These are phyloP conservation scores for Verticillium nubilum DNA, from an alignment of 2,329 filamentous ascomycete genomes.

Conservation along the genomic window DNA sequence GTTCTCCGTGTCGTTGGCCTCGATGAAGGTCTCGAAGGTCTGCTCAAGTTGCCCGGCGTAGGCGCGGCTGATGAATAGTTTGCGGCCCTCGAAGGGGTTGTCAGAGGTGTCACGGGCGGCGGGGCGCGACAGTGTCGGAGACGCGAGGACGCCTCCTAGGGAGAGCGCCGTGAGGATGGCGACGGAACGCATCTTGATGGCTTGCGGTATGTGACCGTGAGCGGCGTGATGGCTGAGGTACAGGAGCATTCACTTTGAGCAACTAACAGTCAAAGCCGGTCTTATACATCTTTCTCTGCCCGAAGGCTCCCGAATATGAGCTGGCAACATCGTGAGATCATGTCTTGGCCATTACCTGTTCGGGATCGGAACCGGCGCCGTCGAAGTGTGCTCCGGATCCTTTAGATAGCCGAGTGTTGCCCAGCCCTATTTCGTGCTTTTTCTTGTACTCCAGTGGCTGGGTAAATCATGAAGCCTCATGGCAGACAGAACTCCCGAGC, in stretches of 20 bases:
- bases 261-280: too few relatives aligned
- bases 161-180: constrained; percentile 1
- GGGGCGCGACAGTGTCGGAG: not conserved
- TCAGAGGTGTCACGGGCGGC: not conserved
- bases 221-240: not conserved
- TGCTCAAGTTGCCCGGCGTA: constrained; percentile 31
- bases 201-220: not conserved
- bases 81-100: constrained; percentile 40
- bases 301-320: not conserved
- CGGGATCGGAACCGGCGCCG: not conserved
- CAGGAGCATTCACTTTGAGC: not conserved
- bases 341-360: not conserved
- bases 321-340: not conserved
- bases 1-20: constrained; percentile 26
- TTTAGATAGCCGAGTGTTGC: not conserved
- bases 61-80: constrained; percentile 35
- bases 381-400: not conserved
- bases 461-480: not conserved
- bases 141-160: not conserved
- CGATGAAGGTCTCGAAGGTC: constrained; percentile 27
- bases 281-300: not conserved
- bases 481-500: not conserved
- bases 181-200: not conserved
- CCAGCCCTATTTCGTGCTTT: not conserved
- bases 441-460: not conserved